phyloP scores from a whole-genome alignment of 371 early-diverging fungal species.

The Funneliformis caledonium region DNA sequence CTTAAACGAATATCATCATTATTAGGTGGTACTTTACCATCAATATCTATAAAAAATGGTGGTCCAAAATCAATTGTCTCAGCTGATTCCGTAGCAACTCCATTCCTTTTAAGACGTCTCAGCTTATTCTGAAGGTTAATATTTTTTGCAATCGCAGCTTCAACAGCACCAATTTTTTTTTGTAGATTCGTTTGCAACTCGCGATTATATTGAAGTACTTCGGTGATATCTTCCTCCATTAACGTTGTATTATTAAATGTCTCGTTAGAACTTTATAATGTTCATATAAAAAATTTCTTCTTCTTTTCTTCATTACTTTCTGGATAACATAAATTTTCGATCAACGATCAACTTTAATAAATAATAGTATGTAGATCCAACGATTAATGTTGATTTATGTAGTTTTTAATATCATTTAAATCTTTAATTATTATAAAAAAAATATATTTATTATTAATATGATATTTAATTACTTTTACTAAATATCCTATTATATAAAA shows the following conservation, averaged over 20 bases:
- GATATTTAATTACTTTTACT: too few species aligned
- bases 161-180: neutral
- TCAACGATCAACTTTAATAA: too few species aligned
- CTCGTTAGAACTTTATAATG: neutral
- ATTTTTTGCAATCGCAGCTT: neutral
- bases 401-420: too few species aligned
- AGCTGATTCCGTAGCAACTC: neutral
- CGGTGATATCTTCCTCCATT: neutral
- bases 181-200: neutral
- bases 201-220: neutral
- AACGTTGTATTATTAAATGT: neutral
- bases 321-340: too few species aligned
- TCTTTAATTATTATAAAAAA: too few species aligned
- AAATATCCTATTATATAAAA: too few species aligned
- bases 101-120: neutral
- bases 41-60: slow-evolving; percentile 55
- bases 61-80: slow-evolving; percentile 6
- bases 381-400: too few species aligned
- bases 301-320: too few species aligned
- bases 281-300: too few species aligned
- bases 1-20: slow-evolving; percentile 51
- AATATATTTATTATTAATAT: too few species aligned
- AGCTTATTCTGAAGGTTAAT: neutral
- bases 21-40: slow-evolving; percentile 52
- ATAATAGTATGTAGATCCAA: too few species aligned